These are phyloP conservation scores for Dactylellina haptotyla DNA, from an alignment of 2,329 filamentous ascomycete species.

Conservation along the genomic window DNA sequence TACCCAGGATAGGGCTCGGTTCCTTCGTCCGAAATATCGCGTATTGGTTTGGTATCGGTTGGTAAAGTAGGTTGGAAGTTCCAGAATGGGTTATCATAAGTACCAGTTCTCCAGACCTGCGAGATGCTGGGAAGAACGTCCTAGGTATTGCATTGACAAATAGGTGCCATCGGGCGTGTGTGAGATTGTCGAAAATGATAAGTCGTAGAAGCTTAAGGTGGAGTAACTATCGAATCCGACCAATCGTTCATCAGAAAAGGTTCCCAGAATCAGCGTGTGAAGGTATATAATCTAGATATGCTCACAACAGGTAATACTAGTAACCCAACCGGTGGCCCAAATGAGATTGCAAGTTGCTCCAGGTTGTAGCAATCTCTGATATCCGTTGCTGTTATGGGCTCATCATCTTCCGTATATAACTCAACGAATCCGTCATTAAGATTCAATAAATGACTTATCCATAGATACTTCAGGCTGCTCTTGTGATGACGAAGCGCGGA, in stretches of 20 bases:
- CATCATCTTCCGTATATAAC: background rate
- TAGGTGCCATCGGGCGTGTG: background rate
- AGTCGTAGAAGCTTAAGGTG: background rate
- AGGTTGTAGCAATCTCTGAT: background rate
- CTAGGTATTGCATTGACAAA: background rate
- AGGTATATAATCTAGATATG: no score
- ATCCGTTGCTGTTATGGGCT: background rate
- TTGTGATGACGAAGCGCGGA: background rate
- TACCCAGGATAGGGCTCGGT: no score
- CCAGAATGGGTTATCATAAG: no score
- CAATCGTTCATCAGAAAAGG: no score
- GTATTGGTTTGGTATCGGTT: no score
- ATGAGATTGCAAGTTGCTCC: slow-evolving; percentile 5
- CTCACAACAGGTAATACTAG: background rate
- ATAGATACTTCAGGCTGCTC: slow-evolving; percentile 2
- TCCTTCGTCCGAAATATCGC: no score
- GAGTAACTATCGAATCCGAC: no score
- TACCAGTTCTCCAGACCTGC: background rate
- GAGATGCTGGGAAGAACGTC: background rate
- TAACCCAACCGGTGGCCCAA: background rate
- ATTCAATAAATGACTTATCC: background rate
- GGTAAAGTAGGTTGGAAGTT: no score
- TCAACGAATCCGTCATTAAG: background rate
- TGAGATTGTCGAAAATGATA: background rate
- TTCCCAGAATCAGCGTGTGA: no score